A percentile compares a stretch with the other conserved stretches of the same genome.
These are phyloP conservation scores for Microcyclospora tardicrescens DNA, from an alignment of 2,329 filamentous ascomycete genomes.

Conservation along the genomic window DNA sequence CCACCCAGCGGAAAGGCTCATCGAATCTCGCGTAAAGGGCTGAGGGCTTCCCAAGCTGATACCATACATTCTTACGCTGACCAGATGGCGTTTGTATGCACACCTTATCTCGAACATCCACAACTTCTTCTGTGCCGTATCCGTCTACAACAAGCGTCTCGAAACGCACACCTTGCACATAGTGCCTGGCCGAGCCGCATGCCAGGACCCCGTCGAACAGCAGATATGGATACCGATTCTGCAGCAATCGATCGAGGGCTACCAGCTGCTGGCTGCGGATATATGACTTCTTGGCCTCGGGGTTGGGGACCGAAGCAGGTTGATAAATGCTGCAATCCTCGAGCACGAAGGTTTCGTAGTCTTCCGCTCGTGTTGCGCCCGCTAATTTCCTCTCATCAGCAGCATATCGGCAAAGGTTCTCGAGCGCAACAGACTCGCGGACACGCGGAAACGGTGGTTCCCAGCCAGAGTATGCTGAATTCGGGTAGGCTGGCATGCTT, in stretches of 20 bases:
- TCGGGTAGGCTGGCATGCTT: conserved; percentile 1
- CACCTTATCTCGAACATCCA: conserved; percentile 28
- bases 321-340: conserved; percentile 13
- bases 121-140: conserved; percentile 44
- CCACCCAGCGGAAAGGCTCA: conserved; percentile 55
- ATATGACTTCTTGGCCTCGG: conserved; percentile 15
- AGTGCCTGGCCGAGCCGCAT: conserved; percentile 19
- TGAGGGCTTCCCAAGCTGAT: conserved; percentile 45
- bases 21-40: conserved; percentile 51
- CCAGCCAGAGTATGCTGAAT: conserved; percentile 4
- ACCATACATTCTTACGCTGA: conserved; percentile 41
- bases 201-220: conserved; percentile 51
- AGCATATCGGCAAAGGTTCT: background rate
- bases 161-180: conserved; percentile 22
- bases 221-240: conserved; percentile 27
- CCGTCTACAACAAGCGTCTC: conserved; percentile 31
- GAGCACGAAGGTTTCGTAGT: conserved; percentile 3
- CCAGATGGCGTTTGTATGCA: conserved; percentile 48
- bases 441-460: background rate
- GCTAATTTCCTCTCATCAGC: background rate
- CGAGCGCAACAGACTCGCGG: conserved; percentile 1
- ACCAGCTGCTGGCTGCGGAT: conserved; percentile 39
- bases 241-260: conserved; percentile 40
- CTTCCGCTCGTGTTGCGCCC: no score
- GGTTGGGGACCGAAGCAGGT: conserved; percentile 1